These are phyloP conservation scores for Ramaria sp. DNA, from an alignment of 768 basidiomycete genomes.

Conservation along the genomic window DNA sequence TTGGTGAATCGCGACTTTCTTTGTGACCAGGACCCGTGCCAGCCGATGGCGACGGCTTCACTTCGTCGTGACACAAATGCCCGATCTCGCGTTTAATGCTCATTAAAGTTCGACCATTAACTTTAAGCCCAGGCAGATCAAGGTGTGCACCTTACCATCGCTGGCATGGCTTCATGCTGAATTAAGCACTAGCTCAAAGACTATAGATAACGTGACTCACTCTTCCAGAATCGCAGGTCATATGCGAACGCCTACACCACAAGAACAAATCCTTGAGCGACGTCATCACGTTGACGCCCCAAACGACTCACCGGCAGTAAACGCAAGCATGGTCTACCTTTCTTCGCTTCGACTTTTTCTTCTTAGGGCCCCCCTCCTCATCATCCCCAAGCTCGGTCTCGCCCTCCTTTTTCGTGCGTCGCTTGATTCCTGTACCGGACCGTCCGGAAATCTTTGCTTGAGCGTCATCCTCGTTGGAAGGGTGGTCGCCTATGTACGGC, in stretches of 20 bases:
- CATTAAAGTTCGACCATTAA: background rate
- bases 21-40: background rate
- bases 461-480: background rate
- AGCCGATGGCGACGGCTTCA: conserved; percentile 15
- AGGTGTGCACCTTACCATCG: conserved; percentile 57
- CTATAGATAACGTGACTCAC: background rate
- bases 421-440: background rate
- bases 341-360: conserved; percentile 45
- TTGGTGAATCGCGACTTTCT: conserved; percentile 7
- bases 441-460: background rate
- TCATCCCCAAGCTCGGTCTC: conserved; percentile 4
- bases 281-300: too few species aligned
- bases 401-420: background rate
- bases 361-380: conserved; percentile 17
- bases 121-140: background rate
- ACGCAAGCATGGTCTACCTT: conserved; percentile 92
- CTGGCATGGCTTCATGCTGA: conserved; percentile 54
- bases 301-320: conserved; percentile 71
- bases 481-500: background rate
- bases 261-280: too few species aligned
- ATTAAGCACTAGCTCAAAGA: conserved; percentile 7
- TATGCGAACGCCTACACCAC: conserved; percentile 11
- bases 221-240: conserved; percentile 16
- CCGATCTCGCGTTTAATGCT: conserved; percentile 97
- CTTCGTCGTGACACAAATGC: conserved; percentile 87